These are phyloP conservation scores for Boletus mariae DNA, from an alignment of 1,284 basidiomycete genomes.

Conservation along the genomic window DNA sequence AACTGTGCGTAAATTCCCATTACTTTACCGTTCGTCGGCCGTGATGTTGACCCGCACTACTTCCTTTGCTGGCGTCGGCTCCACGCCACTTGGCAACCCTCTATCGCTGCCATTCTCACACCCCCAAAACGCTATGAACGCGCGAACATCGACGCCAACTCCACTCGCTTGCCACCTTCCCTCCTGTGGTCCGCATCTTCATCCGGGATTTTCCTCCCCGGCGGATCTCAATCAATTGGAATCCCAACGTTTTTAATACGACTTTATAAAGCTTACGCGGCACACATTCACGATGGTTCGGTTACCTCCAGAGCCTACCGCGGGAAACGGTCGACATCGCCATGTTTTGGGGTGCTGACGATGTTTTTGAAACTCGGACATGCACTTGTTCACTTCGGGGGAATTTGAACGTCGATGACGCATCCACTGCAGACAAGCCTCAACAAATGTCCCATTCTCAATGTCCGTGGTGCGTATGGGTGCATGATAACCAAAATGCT, in stretches of 20 bases:
- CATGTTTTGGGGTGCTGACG: slow-evolving; percentile 53
- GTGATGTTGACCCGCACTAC: slow-evolving; percentile 8
- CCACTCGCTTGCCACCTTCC: slow-evolving; percentile 17
- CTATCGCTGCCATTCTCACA: slow-evolving; percentile 15
- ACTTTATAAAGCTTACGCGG: slow-evolving; percentile 37
- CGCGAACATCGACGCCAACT: slow-evolving; percentile 21
- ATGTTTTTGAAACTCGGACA: slow-evolving; percentile 15
- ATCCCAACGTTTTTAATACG: slow-evolving; percentile 7
- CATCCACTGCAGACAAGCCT: slow-evolving; percentile 2
- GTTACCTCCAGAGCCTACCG: slow-evolving; percentile 68
- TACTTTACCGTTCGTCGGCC: not conserved
- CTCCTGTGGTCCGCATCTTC: slow-evolving; percentile 15
- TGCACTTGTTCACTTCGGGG: slow-evolving; percentile 19
- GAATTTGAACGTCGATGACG: slow-evolving; percentile 5
- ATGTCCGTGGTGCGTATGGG: slow-evolving; percentile 21
- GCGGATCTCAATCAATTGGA: slow-evolving; percentile 10
- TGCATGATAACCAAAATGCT: slow-evolving; percentile 38
- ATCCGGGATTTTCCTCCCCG: slow-evolving; percentile 24
- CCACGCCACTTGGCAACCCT: slow-evolving; percentile 9
- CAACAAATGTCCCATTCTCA: slow-evolving; percentile 11
- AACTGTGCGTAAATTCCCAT: slow-evolving; percentile 48
- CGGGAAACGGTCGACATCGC: slow-evolving; percentile 51
- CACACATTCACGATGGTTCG: slow-evolving; percentile 54
- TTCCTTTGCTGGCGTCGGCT: slow-evolving; percentile 12
- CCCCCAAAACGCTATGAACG: slow-evolving; percentile 16